Conservation (phyloP, 371 early-diverging fungal genomes). For the Apophysomyces ossiformis region DNA sequence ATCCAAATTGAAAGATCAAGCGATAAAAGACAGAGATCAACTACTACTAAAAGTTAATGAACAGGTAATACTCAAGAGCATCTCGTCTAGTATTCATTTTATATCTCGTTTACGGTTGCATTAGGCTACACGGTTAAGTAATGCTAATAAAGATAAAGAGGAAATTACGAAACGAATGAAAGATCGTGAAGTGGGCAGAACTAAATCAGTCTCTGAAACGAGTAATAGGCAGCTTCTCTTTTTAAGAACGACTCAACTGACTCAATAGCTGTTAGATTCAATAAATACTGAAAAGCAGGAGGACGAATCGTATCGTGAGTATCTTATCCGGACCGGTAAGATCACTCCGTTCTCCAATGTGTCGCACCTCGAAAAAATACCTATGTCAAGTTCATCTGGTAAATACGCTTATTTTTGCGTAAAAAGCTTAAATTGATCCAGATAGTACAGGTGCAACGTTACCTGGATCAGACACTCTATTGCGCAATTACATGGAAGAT, state of each 20-base stretch:
- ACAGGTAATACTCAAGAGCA: constrained; percentile 19
- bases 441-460: not conserved
- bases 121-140: constrained; percentile 39
- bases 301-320: constrained; percentile 66
- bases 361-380: constrained; percentile 19
- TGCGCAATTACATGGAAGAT: constrained; percentile 23
- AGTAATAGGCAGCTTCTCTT: not conserved
- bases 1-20: constrained; percentile 40
- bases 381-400: not conserved
- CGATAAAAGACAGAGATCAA: constrained; percentile 18
- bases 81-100: not conserved
- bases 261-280: not conserved
- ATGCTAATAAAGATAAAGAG: constrained; percentile 46
- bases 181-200: constrained; percentile 29
- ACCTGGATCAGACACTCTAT: constrained; percentile 28
- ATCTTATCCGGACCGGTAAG: constrained; percentile 75
- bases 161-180: constrained; percentile 53
- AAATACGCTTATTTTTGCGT: not conserved
- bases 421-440: not conserved
- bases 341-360: constrained; percentile 75
- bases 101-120: not conserved
- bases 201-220: constrained; percentile 9
- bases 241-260: no score
- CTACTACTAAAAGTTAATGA: constrained; percentile 37
- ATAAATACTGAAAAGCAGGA: constrained; percentile 26